Evolutionary conservation across 805 yeast genomes (phyloP), one percentile per base, ranked within the genome.

Genomic region (Starmera caribaea): DNA sequence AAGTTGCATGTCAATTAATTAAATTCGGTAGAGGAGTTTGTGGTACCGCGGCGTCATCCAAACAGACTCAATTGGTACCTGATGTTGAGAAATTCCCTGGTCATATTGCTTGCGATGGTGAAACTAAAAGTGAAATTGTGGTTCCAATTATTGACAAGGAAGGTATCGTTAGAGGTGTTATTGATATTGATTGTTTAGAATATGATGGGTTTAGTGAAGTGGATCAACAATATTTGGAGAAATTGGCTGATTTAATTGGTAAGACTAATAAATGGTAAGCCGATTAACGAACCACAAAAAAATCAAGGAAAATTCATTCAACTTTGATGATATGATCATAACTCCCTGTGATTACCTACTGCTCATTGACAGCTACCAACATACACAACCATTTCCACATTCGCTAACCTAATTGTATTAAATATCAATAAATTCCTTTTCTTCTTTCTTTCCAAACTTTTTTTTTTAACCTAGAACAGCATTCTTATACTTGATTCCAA

Each of bases 21-120:
- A 54, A 64, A 41, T 64, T 81, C 38, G 96, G 96, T 5, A 69
- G 63, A 42, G 98, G 98, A 12, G 97, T 90, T 1, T 92, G 97
- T 63, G 97, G 98, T 5, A 64, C 74, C 1, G 95, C 96, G 2
- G 96, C 95, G 0, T 44, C 54, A 0, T 46, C 65, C 1, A 59
- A 60, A 40, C 39, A 57, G 34, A 82, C 95, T 1, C 95, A 87
- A 54, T 53, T 88, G 7, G 96, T 90, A 10, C 67, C 71, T 1
- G 75, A 90, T 56, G 97, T 90, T 3, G 68, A 81, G 16, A 57
- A 72, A 48, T 87, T 76, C 51, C 95, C 95, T 0, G 95, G 95
- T 1, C 97, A 90, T 56, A 92, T 90, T 47, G 97, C 97, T 0
- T 90, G 98, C 62, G 98, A 92, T 62, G 95, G 96, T 0, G 95